These are phyloP conservation scores for Obba rivulosa DNA, from an alignment of 768 basidiomycete species.

Conservation along the genomic window DNA sequence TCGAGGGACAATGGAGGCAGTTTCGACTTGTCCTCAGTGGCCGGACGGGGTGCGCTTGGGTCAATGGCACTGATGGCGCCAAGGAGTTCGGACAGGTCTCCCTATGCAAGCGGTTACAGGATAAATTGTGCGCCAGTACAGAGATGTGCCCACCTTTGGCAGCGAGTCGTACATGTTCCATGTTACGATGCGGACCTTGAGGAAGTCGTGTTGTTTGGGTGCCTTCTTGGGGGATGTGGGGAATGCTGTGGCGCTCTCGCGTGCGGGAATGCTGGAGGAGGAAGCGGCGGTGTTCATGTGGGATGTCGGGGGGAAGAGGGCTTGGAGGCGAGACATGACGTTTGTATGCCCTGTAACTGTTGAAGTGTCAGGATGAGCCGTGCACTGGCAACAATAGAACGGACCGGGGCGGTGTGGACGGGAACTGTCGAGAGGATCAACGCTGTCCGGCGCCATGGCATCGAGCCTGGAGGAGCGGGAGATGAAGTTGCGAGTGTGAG, in stretches of 20 bases:
- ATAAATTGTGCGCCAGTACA: background rate
- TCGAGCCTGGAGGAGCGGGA: background rate
- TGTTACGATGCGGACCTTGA: constrained; percentile 66
- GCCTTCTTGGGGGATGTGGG: too few species aligned
- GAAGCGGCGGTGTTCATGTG: constrained; percentile 16
- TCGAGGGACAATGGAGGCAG: constrained; percentile 49
- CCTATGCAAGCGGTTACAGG: constrained; percentile 35
- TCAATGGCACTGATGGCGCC: constrained; percentile 58
- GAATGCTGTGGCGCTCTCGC: too few species aligned
- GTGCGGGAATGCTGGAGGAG: constrained; percentile 10
- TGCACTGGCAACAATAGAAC: background rate
- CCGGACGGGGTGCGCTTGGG: constrained; percentile 28
- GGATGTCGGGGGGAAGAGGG: constrained; percentile 40
- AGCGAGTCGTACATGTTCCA: constrained; percentile 88
- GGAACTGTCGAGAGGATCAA: background rate
- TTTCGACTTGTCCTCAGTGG: constrained; percentile 16
- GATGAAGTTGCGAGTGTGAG: too few species aligned
- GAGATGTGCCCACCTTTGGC: constrained; percentile 50
- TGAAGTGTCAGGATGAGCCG: background rate
- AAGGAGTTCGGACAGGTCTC: constrained; percentile 67
- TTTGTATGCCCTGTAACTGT: constrained; percentile 5
- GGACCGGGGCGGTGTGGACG: background rate
- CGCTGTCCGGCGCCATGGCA: background rate
- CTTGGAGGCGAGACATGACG: constrained; percentile 47
- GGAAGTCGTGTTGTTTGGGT: constrained; percentile 23